phyloP scores from a whole-genome alignment of 1,139 yeast species.

The Yamadazyma kanchanaburiensis region DNA sequence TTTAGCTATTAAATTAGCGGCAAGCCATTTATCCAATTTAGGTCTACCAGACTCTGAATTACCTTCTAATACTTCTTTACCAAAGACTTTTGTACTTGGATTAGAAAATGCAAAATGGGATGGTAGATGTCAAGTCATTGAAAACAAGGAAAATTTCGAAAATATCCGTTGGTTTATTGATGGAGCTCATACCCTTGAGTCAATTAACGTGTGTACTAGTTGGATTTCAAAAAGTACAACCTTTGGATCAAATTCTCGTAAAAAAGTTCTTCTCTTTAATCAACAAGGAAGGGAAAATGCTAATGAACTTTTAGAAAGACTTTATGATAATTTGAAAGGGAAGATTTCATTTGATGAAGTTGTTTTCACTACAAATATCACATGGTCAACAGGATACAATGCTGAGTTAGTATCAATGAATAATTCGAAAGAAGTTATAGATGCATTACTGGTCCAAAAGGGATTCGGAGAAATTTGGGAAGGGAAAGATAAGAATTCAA shows the following conservation, averaged over 20 bases:
- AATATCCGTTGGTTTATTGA: constrained; percentile 76
- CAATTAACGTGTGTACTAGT: constrained; percentile 70
- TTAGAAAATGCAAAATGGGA: constrained; percentile 78
- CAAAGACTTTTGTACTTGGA: constrained; percentile 60
- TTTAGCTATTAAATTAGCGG: constrained; percentile 73
- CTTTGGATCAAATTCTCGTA: constrained; percentile 16
- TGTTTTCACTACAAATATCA: constrained; percentile 85
- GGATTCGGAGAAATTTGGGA: constrained; percentile 70
- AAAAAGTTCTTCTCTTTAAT: constrained; percentile 68
- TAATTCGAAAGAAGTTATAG: constrained; percentile 73
- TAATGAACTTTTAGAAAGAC: constrained; percentile 51
- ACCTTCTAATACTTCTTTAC: constrained; percentile 36
- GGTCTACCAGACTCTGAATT: constrained; percentile 26
- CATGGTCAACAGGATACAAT: constrained; percentile 86
- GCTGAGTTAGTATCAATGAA: constrained; percentile 84
- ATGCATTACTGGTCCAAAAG: constrained; percentile 77
- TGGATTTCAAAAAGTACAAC: constrained; percentile 61
- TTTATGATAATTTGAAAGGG: constrained; percentile 40
- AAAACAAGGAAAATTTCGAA: constrained; percentile 36
- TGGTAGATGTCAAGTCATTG: constrained; percentile 84
- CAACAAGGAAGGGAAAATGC: constrained; percentile 91
- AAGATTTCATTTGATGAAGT: constrained; percentile 61
- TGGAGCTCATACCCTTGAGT: constrained; percentile 95
- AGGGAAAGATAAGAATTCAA: constrained; percentile 38
- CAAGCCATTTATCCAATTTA: constrained; percentile 54